Percentiles rank a stretch among this genome's conserved stretches.
phyloP scores from a whole-genome alignment of 805 yeast species.

The Zygosaccharomyces bailii region DNA sequence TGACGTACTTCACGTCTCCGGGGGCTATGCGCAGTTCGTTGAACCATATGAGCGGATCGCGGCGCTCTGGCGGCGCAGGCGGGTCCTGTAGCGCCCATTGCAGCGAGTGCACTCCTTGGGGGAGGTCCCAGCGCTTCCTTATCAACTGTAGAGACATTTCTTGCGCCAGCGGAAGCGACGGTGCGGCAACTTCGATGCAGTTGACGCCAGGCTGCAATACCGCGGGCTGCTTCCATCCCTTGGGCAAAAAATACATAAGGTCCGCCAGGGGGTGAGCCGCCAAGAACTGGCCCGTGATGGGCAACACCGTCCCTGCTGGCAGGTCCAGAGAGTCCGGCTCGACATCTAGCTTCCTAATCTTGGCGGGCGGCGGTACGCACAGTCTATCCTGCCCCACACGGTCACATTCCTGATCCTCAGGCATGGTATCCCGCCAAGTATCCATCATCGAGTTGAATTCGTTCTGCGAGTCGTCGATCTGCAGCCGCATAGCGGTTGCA shows the following conservation, averaged over 20 bases:
- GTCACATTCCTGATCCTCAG: not conserved
- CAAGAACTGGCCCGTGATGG: constrained; percentile 3
- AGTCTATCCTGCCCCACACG: not conserved
- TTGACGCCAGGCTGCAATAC: constrained; percentile 8
- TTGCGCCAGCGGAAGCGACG: constrained; percentile 6
- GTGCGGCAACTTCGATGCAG: constrained; percentile 11
- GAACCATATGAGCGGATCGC: constrained; percentile 16
- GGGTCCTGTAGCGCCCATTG: constrained; percentile 9
- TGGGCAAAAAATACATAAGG: constrained; percentile 12
- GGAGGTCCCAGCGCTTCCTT: constrained; percentile 8
- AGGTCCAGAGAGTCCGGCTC: not conserved
- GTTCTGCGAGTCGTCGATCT: constrained; percentile 11
- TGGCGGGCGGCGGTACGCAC: not conserved
- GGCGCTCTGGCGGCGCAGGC: constrained; percentile 2
- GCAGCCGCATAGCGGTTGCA: not conserved
- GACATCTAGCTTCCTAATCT: not conserved
- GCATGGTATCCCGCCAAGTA: constrained; percentile 1
- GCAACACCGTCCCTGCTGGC: constrained; percentile 1
- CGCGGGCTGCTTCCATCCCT: constrained; percentile 8
- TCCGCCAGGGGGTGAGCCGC: constrained; percentile 3
- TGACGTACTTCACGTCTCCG: constrained; percentile 13
- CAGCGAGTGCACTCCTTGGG: constrained; percentile 8
- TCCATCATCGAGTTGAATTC: constrained; percentile 15
- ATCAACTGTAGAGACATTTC: constrained; percentile 3
- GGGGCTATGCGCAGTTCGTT: constrained; percentile 13